Base-by-base conservation (phyloP, 768 basidiomycete genomes). In the Amylocystis lapponica region DNA sequence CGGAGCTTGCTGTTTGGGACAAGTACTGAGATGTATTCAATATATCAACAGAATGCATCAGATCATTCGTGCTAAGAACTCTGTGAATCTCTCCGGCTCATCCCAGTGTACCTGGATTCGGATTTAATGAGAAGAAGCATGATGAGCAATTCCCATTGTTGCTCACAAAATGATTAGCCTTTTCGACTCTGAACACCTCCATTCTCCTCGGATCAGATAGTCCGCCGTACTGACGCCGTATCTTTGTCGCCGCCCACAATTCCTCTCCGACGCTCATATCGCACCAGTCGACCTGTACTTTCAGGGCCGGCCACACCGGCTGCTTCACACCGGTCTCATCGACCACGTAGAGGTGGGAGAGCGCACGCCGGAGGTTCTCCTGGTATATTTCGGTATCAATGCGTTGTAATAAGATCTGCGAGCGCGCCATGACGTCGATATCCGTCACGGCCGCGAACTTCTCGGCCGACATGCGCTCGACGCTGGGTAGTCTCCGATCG, bases 141-240 rank as follows among this genome's bases (percentile, higher is more conserved):
- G 33, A 8, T 34, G 14, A 34, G 12, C 17, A 6, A 27, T 29
- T 5, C 26, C 11, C 10, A 35, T 11, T 9, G 11, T 9, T 8
- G 35, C 41, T 34, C 32, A 43, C 41, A n/a, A 35, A 43, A 26
- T 43, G 31, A 35, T 43, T 43, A 8, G 31, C 41, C 13, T 35
- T 26, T 16, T 22, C 9, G 10, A 43, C 9, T 23, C 22, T 43
- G 12, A 23, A 22, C 4, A 25, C 5, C 5, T 14, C 14, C 5
- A 31, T 3, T n/a, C n/a, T n/a, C n/a, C n/a, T n/a, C n/a, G n/a
- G n/a, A n/a, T n/a, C n/a, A n/a, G n/a, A n/a, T n/a, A n/a, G n/a
- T n/a, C n/a, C n/a, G n/a, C n/a, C n/a, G n/a, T n/a, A n/a, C n/a
- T n/a, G n/a, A n/a, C n/a, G n/a, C n/a, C n/a, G n/a, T n/a, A n/a